phyloP scores from a whole-genome alignment of 306 rosid species.

The Rosa persica region DNA sequence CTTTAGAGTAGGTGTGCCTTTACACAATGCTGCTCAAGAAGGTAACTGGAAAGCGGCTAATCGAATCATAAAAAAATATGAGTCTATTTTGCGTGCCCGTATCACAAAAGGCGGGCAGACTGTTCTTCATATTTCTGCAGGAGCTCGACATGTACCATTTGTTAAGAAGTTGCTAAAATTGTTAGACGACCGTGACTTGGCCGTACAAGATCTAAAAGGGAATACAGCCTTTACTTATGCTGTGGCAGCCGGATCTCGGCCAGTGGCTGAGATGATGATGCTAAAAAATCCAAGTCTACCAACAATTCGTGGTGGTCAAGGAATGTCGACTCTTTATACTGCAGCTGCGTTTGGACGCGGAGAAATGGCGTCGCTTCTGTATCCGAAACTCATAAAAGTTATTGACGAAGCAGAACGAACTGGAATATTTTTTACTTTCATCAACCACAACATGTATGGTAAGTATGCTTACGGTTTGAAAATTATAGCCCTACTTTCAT shows the following conservation, averaged over 20 bases:
- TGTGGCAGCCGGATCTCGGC: slow-evolving; percentile 9
- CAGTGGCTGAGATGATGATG: slow-evolving; percentile 18
- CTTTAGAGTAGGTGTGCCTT: too few species aligned
- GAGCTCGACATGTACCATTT: not conserved
- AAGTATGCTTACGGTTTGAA: too few species aligned
- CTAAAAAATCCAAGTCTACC: not conserved
- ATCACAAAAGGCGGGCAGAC: not conserved
- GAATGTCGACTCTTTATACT: not conserved
- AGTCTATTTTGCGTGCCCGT: not conserved
- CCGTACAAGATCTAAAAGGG: not conserved
- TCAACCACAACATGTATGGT: not conserved
- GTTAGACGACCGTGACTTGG: not conserved
- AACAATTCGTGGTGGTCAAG: not conserved
- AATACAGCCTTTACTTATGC: slow-evolving; percentile 9
- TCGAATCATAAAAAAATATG: not conserved
- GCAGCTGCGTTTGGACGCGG: not conserved
- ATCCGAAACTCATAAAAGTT: not conserved
- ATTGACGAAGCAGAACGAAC: not conserved
- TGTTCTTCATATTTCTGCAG: slow-evolving; percentile 11
- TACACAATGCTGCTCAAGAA: too few species aligned
- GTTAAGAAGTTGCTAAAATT: slow-evolving; percentile 14
- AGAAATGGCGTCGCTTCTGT: not conserved
- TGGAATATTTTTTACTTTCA: not conserved
- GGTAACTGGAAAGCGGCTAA: not conserved
- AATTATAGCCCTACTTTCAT: too few species aligned